phyloP scores from a whole-genome alignment of 202 grass and related monocot species.

The Saccharum hybrid region DNA sequence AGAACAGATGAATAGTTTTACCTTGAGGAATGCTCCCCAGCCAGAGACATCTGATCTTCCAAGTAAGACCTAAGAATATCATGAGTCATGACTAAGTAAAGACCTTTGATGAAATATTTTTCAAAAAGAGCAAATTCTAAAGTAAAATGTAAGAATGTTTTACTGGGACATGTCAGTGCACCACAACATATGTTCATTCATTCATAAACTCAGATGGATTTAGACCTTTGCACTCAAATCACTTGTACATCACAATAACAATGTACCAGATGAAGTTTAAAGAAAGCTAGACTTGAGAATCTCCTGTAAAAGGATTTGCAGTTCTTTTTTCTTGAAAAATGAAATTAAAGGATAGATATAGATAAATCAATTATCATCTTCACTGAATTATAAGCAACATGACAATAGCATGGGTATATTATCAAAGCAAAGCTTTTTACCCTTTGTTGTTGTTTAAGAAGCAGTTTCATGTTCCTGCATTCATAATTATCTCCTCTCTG shows the following conservation, averaged over 20 bases:
- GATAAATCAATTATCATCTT: constrained; percentile 21
- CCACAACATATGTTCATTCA: background rate
- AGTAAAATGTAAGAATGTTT: background rate
- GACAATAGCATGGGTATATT: constrained; percentile 22
- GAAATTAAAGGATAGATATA: constrained; percentile 3
- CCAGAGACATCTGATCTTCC: constrained; percentile 93
- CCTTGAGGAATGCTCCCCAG: constrained; percentile 99
- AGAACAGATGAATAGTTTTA: constrained; percentile 40
- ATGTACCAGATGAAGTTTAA: constrained; percentile 18
- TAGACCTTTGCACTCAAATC: constrained; percentile 12
- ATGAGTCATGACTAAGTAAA: background rate
- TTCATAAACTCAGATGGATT: constrained; percentile 9
- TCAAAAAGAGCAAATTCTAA: constrained; percentile 20
- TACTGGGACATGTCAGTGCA: background rate
- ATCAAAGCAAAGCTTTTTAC: constrained; percentile 53
- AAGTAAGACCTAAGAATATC: constrained; percentile 79
- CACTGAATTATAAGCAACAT: constrained; percentile 34
- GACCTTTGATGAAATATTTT: background rate
- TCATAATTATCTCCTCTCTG: constrained; percentile 99
- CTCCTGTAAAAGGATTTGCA: background rate
- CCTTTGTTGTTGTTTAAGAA: constrained; percentile 97
- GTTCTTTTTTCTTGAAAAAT: background rate
- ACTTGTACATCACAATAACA: constrained; percentile 12
- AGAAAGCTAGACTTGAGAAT: constrained; percentile 15
- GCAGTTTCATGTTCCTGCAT: constrained; percentile 98